phyloP scores from a whole-genome alignment of 768 basidiomycete genomes.

The Pholiota conissans region DNA sequence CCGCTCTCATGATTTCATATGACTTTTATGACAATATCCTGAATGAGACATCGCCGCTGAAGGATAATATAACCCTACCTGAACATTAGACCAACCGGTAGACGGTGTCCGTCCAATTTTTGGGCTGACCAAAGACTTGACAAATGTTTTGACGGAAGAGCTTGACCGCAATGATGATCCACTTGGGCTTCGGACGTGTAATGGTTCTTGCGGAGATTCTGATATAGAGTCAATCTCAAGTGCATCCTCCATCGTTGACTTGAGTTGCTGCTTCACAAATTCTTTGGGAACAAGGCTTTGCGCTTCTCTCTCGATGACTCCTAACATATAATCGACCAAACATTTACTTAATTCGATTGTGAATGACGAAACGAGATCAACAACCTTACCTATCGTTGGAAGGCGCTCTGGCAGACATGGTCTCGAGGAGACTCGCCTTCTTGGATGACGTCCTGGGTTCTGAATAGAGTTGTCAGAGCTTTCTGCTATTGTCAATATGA shows the following conservation, averaged over 20 bases:
- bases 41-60: neutral
- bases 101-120: slow-evolving; percentile 16
- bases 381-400: slow-evolving; percentile 57
- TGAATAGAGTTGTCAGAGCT: slow-evolving; percentile 19
- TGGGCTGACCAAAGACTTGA: slow-evolving; percentile 23
- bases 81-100: slow-evolving; percentile 25
- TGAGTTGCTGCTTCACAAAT: slow-evolving; percentile 49
- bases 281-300: slow-evolving; percentile 55
- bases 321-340: slow-evolving; percentile 30
- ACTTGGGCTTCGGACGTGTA: slow-evolving; percentile 15
- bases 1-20: slow-evolving; percentile 73
- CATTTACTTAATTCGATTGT: neutral
- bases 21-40: slow-evolving; percentile 30
- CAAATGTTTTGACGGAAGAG: slow-evolving; percentile 33
- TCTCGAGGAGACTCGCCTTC: slow-evolving; percentile 44
- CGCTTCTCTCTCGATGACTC: slow-evolving; percentile 75
- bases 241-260: slow-evolving; percentile 19
- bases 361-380: neutral
- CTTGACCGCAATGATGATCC: slow-evolving; percentile 26
- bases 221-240: slow-evolving; percentile 25
- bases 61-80: slow-evolving; percentile 17
- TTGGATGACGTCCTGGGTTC: slow-evolving; percentile 21
- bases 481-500: slow-evolving; percentile 33
- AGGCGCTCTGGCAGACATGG: slow-evolving; percentile 70
- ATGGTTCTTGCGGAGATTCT: slow-evolving; percentile 10